A percentile compares a stretch with the other conserved stretches of the same genome.
These are phyloP conservation scores for Plantago major DNA, from an alignment of 257 asterid genomes.

Conservation along the genomic window DNA sequence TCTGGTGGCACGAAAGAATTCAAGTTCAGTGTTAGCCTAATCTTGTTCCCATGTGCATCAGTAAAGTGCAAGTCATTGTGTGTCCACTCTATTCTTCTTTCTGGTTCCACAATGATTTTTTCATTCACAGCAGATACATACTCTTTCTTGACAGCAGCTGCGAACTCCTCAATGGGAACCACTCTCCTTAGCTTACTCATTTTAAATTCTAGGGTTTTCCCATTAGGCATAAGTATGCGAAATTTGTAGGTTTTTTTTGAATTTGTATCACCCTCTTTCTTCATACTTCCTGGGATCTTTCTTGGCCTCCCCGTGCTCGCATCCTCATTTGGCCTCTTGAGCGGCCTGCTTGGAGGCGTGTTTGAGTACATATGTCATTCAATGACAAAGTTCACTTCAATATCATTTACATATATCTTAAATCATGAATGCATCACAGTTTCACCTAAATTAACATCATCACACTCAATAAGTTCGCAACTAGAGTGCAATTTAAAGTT, in stretches of 20 bases:
- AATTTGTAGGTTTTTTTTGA: slow-evolving; percentile 24
- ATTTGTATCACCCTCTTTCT: slow-evolving; percentile 9
- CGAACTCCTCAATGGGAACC: slow-evolving; percentile 35
- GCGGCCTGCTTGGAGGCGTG: slow-evolving; percentile 19
- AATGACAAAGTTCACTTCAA: slow-evolving; percentile 5
- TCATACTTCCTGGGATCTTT: slow-evolving; percentile 19
- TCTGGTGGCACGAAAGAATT: slow-evolving; percentile 27
- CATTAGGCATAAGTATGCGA: slow-evolving; percentile 56
- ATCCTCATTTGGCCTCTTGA: slow-evolving; percentile 38
- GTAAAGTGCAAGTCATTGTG: slow-evolving; percentile 36
- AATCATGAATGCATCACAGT: too few species aligned
- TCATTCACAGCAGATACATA: slow-evolving; percentile 17
- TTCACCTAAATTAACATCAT: too few species aligned
- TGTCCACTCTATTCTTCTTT: slow-evolving; percentile 42
- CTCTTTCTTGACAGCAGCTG: slow-evolving; percentile 20
- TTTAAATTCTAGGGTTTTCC: slow-evolving; percentile 36
- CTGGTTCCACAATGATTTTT: slow-evolving; percentile 5
- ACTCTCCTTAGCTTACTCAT: slow-evolving; percentile 15
- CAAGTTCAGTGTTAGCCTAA: slow-evolving; percentile 26
- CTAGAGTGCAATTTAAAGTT: too few species aligned
- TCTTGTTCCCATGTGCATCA: slow-evolving; percentile 33
- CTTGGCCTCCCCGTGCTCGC: slow-evolving; percentile 18
- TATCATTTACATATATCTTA: too few species aligned
- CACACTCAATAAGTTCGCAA: too few species aligned
- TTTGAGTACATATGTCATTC: slow-evolving; percentile 33